These are phyloP conservation scores for Sistotremastrum suecicum DNA, from an alignment of 768 basidiomycete genomes.

Conservation along the genomic window DNA sequence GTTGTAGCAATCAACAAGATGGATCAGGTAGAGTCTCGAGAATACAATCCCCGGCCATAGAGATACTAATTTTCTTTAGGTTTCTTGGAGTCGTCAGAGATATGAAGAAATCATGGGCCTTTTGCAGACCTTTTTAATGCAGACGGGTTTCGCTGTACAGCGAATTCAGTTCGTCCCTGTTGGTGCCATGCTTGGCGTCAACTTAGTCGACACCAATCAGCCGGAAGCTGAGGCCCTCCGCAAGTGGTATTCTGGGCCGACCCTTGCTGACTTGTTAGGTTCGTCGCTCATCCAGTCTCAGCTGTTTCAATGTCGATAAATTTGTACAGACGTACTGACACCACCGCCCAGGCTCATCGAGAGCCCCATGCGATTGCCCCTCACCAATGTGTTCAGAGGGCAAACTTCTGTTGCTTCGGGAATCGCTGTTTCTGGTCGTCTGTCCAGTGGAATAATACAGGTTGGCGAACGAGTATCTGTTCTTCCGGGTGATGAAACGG, in stretches of 20 bases:
- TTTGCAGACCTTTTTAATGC: slow-evolving; percentile 67
- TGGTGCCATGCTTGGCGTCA: slow-evolving; percentile 81
- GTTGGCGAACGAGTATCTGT: slow-evolving; percentile 81
- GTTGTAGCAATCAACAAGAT: slow-evolving; percentile 93
- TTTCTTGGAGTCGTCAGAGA: slow-evolving; percentile 71
- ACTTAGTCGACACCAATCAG: slow-evolving; percentile 43
- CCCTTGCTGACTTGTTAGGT: slow-evolving; percentile 78
- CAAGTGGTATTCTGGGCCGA: slow-evolving; percentile 77
- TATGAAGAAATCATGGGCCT: slow-evolving; percentile 73
- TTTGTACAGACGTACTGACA: slow-evolving; percentile 54
- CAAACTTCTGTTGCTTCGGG: slow-evolving; percentile 50
- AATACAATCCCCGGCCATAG: not conserved
- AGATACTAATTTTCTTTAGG: slow-evolving; percentile 30
- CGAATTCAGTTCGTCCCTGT: slow-evolving; percentile 83
- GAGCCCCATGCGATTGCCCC: slow-evolving; percentile 69
- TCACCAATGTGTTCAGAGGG: slow-evolving; percentile 92
- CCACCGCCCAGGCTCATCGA: slow-evolving; percentile 69
- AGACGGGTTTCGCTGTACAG: slow-evolving; percentile 71
- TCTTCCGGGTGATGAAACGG: slow-evolving; percentile 85
- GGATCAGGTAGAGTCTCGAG: slow-evolving; percentile 49
- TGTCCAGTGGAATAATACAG: slow-evolving; percentile 82
- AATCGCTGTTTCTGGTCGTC: slow-evolving; percentile 68
- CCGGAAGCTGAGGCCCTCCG: slow-evolving; percentile 33
- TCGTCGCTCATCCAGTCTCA: slow-evolving; percentile 3
- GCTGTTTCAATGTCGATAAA: not conserved